phyloP scores from a whole-genome alignment of 1,284 basidiomycete species.

The Stereum hirsutum region DNA sequence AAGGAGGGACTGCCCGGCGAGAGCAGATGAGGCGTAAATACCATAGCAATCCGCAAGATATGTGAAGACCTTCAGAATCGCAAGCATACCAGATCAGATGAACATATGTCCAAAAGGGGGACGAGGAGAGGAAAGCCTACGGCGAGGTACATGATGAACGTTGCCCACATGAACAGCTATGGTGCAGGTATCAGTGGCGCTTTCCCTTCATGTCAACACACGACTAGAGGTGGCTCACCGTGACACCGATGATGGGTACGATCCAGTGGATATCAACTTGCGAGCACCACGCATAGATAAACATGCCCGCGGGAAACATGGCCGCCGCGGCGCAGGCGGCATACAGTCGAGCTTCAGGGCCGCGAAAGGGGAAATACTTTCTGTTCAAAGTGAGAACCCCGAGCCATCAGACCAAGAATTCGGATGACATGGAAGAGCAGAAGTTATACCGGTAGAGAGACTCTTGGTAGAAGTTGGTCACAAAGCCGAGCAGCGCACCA shows the following conservation, averaged over 20 bases:
- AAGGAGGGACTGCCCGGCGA: constrained; percentile 69
- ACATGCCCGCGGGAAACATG: constrained; percentile 56
- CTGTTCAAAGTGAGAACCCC: constrained; percentile 21
- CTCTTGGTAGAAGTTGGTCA: constrained; percentile 56
- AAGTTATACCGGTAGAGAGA: constrained; percentile 51
- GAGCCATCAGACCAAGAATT: background rate
- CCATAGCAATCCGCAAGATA: constrained; percentile 73
- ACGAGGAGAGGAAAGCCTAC: too few species aligned
- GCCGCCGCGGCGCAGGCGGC: constrained; percentile 55
- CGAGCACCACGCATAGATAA: constrained; percentile 58
- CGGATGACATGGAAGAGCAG: constrained; percentile 13
- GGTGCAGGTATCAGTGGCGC: constrained; percentile 1
- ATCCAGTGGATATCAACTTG: constrained; percentile 47
- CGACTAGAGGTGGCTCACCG: constrained; percentile 22
- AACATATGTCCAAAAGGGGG: too few species aligned
- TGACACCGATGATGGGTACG: constrained; percentile 45
- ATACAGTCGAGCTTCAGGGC: constrained; percentile 71
- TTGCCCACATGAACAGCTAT: constrained; percentile 35
- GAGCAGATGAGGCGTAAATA: constrained; percentile 66
- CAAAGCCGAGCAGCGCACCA: constrained; percentile 50
- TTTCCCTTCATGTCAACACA: background rate
- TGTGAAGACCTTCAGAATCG: too few species aligned
- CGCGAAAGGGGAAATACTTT: constrained; percentile 41
- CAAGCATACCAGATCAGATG: too few species aligned
- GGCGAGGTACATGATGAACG: constrained; percentile 53